Evolutionary conservation across 257 asterid genomes (phyloP).

Genomic region (Knoxia roxburghii): DNA sequence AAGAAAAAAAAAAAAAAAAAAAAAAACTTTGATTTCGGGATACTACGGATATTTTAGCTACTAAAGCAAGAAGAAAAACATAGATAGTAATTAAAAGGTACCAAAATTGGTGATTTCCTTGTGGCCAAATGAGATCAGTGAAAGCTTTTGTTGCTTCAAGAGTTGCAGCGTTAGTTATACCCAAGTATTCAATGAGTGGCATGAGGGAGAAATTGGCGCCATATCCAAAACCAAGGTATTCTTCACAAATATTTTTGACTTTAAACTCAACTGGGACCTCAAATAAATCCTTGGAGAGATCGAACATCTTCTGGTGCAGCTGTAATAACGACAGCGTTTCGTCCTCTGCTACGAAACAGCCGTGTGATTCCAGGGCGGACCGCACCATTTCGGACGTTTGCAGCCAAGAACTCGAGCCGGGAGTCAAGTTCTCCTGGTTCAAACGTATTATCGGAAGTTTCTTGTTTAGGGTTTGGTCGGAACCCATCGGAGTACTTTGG

Average conservation of each 20-base stretch:
- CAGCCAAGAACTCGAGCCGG: not conserved
- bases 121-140: conserved; percentile 65
- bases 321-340: conserved; percentile 38
- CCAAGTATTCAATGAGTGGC: conserved; percentile 62
- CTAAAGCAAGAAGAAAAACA: no score
- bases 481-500: conserved; percentile 1
- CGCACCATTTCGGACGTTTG: not conserved
- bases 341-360: conserved; percentile 49
- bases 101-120: conserved; percentile 48
- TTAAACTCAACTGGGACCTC: conserved; percentile 44
- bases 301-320: conserved; percentile 41
- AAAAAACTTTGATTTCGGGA: no score
- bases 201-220: conserved; percentile 48
- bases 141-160: conserved; percentile 42
- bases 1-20: no score
- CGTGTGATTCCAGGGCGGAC: conserved; percentile 51
- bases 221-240: conserved; percentile 60
- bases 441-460: not conserved
- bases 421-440: conserved; percentile 1
- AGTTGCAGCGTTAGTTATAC: conserved; percentile 55
- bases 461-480: not conserved
- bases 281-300: conserved; percentile 42
- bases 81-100: not conserved
- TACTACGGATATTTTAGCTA: not conserved
- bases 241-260: conserved; percentile 35